phyloP scores from a whole-genome alignment of 1,284 basidiomycete genomes.

The Apiotrichum veenhuisii region DNA sequence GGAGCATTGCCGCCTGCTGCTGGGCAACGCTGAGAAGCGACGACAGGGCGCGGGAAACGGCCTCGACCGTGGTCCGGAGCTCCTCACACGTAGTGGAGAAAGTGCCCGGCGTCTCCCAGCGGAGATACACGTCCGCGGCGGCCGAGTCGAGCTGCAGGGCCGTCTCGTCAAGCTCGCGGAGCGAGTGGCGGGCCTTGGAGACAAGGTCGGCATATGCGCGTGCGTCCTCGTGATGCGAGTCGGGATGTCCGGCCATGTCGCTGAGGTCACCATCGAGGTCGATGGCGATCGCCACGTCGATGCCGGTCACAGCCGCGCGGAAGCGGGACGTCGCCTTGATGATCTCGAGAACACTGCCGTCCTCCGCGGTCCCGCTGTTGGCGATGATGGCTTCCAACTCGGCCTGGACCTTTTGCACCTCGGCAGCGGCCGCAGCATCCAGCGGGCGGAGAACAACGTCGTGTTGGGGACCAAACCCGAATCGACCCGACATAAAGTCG shows the following conservation, averaged over 20 bases:
- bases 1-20: conserved; percentile 28
- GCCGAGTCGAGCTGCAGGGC: conserved; percentile 17
- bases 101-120: conserved; percentile 1
- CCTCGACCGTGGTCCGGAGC: conserved; percentile 16
- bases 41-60: conserved; percentile 26
- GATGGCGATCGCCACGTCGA: conserved; percentile 45
- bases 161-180: conserved; percentile 36
- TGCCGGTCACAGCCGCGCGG: conserved; percentile 17
- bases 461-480: conserved; percentile 30
- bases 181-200: conserved; percentile 27
- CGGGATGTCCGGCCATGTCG: conserved; percentile 1
- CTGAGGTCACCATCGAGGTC: conserved; percentile 44
- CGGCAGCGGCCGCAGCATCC: conserved; percentile 25
- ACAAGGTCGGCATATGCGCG: conserved; percentile 39
- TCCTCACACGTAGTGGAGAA: conserved; percentile 5
- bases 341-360: conserved; percentile 18
- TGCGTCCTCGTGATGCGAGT: conserved; percentile 22
- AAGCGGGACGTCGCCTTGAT: conserved; percentile 25
- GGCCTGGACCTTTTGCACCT: conserved; percentile 24
- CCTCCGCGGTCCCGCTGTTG: not conserved
- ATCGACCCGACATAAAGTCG: conserved; percentile 34
- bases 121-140: conserved; percentile 16
- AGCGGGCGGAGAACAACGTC: conserved; percentile 17
- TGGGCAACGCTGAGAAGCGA: conserved; percentile 30
- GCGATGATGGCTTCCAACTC: conserved; percentile 27